These are phyloP conservation scores for Arachnomyces sp. DNA, from an alignment of 2,329 filamentous ascomycete genomes.

Conservation along the genomic window DNA sequence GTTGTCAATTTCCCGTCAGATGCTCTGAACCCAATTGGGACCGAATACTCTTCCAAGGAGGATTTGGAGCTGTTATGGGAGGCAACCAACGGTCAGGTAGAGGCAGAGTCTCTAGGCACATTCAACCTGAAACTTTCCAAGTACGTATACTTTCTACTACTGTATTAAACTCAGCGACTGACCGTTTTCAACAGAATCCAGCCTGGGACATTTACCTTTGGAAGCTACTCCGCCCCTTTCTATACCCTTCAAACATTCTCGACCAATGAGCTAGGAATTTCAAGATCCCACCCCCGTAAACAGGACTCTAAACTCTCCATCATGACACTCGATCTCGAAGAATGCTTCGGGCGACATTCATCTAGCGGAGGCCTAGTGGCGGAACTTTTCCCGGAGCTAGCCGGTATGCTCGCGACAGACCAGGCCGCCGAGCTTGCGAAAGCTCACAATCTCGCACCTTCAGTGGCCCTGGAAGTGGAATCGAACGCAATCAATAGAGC, in stretches of 20 bases:
- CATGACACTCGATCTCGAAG: slow-evolving; percentile 35
- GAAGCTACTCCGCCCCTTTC: slow-evolving; percentile 33
- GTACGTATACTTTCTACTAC: slow-evolving; percentile 21
- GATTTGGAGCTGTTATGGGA: slow-evolving; percentile 38
- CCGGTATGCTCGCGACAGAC: slow-evolving; percentile 42
- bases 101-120: slow-evolving; percentile 21
- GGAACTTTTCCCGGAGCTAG: slow-evolving; percentile 40
- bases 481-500: slow-evolving; percentile 36
- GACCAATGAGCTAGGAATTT: slow-evolving; percentile 35
- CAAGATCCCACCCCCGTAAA: slow-evolving; percentile 34
- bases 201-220: slow-evolving; percentile 36
- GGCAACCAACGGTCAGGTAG: slow-evolving; percentile 36
- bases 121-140: slow-evolving; percentile 35
- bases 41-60: slow-evolving; percentile 30
- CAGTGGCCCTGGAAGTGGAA: slow-evolving; percentile 35
- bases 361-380: slow-evolving; percentile 37
- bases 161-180: background rate
- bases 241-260: slow-evolving; percentile 38
- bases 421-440: slow-evolving; percentile 34
- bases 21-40: slow-evolving; percentile 25
- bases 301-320: slow-evolving; percentile 34
- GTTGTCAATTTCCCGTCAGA: slow-evolving; percentile 34
- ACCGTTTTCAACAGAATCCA: slow-evolving; percentile 26
- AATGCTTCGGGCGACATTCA: slow-evolving; percentile 27
- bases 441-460: slow-evolving; percentile 31